These are phyloP conservation scores for Metschnikowia peoriensis DNA, from an alignment of 805 yeast genomes.

Conservation along the genomic window DNA sequence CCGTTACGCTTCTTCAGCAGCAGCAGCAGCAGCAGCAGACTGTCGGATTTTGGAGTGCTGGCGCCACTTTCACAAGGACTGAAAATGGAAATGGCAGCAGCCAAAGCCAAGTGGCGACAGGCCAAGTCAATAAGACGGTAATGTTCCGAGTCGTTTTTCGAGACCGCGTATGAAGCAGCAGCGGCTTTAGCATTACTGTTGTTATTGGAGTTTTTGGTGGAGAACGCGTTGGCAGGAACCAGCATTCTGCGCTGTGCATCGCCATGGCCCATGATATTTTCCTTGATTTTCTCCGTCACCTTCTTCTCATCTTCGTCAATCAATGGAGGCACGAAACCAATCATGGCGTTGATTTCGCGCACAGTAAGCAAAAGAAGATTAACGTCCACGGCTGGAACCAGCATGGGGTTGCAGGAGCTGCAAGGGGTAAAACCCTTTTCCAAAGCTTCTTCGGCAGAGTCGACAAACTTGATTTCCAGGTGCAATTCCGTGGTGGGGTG, in stretches of 20 bases:
- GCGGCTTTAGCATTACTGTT: conserved; percentile 2
- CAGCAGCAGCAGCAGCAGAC: neutral
- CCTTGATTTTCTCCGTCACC: conserved; percentile 36
- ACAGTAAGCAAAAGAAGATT: conserved; percentile 49
- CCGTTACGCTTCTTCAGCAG: conserved; percentile 14
- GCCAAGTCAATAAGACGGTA: conserved; percentile 70
- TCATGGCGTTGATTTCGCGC: conserved; percentile 50
- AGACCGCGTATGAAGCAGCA: conserved; percentile 23
- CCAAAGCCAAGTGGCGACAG: conserved; percentile 78
- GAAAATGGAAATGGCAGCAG: conserved; percentile 55
- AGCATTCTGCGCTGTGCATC: conserved; percentile 24
- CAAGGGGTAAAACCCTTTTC: conserved; percentile 51
- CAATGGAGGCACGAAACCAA: conserved; percentile 57
- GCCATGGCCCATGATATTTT: conserved; percentile 30
- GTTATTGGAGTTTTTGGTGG: conserved; percentile 3
- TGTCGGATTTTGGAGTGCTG: conserved; percentile 23
- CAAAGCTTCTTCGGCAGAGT: conserved; percentile 41
- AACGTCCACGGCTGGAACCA: conserved; percentile 45
- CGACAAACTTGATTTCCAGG: conserved; percentile 47
- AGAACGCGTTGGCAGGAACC: conserved; percentile 29
- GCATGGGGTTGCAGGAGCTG: conserved; percentile 52
- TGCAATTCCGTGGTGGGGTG: conserved; percentile 42
- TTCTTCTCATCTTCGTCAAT: conserved; percentile 44
- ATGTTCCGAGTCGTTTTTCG: conserved; percentile 67
- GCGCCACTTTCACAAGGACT: conserved; percentile 15